Evolutionary conservation across 2,329 filamentous ascomycete species (phyloP), one percentile per base, ranked within the genome.

Genomic region (Chaetomium olivaceum): DNA sequence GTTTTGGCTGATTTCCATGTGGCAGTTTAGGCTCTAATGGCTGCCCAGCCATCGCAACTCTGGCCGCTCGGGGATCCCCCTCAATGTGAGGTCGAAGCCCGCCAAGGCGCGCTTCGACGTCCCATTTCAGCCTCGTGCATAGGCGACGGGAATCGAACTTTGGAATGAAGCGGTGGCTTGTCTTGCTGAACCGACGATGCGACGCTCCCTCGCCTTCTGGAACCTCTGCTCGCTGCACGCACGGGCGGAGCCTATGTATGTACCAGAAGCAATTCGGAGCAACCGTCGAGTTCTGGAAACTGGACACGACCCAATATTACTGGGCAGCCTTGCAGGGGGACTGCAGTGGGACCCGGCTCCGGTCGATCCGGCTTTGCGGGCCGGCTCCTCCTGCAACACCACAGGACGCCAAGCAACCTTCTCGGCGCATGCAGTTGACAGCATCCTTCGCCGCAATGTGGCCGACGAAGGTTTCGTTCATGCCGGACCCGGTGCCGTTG

Each of bases 1-100:
- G 61, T 73, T 74, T 71, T 72, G 73, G 72, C 73, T 74, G 73
- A 74, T 73, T 62, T 70, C 68, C 68, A 70, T 65, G 65, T 70
- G 69, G 68, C 67, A 72, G 71, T 71, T 73, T 74, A 74, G 72
- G 67, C 71, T 73, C 64, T 71, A 69, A 62, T 67, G 56, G 39
- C 29, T 29, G 50, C 48, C 54, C 55, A 58, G 65, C n/a, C 51
- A 31, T 60, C 43, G 59, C 36, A 27, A n/a, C 25, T 27, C 55
- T 68, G 48, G 43, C 58, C 69, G 66, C 65, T 60, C 62, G 65
- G 61, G 46, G 59, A 64, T 63, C 54, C 51, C 46, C 31, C 46
- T 54, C 48, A 43, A 51, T 16, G 58, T 66, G 60, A 59, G 63
- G 55, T 56, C 65, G 64, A 62, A 46, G 48, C 27, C 61, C 61